phyloP scores from a whole-genome alignment of 2,329 filamentous ascomycete genomes.

The Ophiostoma fasciatum region DNA sequence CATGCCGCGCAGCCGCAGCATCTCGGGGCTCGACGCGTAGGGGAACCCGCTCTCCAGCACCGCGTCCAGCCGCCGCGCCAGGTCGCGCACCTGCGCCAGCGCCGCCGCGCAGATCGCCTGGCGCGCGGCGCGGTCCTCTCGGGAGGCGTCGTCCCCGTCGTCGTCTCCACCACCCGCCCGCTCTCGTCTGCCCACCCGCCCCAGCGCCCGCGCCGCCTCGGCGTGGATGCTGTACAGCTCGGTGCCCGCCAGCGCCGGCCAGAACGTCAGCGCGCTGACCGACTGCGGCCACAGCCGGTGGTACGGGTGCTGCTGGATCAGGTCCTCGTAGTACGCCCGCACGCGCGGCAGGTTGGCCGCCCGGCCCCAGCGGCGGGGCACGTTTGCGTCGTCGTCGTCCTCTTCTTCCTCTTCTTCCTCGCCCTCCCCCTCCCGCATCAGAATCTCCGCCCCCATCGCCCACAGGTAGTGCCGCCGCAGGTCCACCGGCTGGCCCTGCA shows the following conservation, averaged over 20 bases:
- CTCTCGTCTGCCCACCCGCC: conserved; percentile 14
- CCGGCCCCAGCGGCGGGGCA: conserved; percentile 24
- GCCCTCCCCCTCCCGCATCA: conserved; percentile 46
- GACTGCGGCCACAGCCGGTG: conserved; percentile 42
- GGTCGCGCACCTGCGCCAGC: conserved; percentile 41
- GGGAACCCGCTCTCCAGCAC: conserved; percentile 50
- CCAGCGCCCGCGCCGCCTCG: conserved; percentile 34
- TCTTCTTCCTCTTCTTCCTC: conserved; percentile 8
- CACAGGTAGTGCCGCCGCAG: conserved; percentile 56
- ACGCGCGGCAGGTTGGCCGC: conserved; percentile 31
- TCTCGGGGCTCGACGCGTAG: conserved; percentile 49
- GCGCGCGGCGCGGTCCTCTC: not conserved
- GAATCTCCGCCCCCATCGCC: conserved; percentile 72
- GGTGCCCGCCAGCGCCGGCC: conserved; percentile 63
- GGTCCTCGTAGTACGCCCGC: conserved; percentile 54
- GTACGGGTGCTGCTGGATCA: conserved; percentile 66
- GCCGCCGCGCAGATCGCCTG: conserved; percentile 19
- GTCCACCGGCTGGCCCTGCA: conserved; percentile 45
- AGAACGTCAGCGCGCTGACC: conserved; percentile 60
- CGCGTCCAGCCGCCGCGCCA: conserved; percentile 56
- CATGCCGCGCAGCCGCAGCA: conserved; percentile 60
- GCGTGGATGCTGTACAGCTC: conserved; percentile 65
- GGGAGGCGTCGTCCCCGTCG: not conserved
- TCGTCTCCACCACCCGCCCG: conserved; percentile 1
- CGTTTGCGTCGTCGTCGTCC: not conserved